Evolutionary conservation across 352 stramenopile species (phyloP), one percentile per base, ranked within the genome.

Genomic region (Pythium periplocum): DNA sequence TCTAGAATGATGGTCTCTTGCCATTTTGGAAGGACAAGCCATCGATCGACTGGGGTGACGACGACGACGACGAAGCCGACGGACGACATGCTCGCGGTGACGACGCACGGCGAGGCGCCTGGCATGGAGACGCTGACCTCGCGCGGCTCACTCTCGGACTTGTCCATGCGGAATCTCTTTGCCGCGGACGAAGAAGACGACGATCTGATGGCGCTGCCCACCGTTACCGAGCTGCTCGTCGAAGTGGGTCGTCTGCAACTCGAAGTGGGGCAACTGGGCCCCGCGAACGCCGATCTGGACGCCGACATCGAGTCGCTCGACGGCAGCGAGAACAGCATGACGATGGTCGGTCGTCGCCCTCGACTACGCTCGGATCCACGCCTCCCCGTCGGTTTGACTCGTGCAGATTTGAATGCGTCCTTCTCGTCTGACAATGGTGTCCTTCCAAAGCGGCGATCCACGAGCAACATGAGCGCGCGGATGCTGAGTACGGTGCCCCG

Each of bases 221-320:
- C 67, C 6, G 77, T 88, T 4, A 61, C 70, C 17, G 77, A 86
- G 30, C 69, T 90, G 38, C 68, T 88, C 45, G 52, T 72, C 31
- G 57, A 78, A 46, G 77, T 90, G 12, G 51, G 58, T 32, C 58
- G 61, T 1, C 68, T 90, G 40, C 73, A 87, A 41, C 53, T 66
- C 10, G 55, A 37, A 0, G 76, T 84, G 62, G 65, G 44, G 4
- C 36, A 55, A 17, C 54, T 67, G 38, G 33, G 53, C 4, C 58
- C 58, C n/a, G 47, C 42, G 11, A 37, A 50, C 9, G 17, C 38
- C 5, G 33, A 38, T 12, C 36, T 38, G n/a, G 43, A 66, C 39
- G 59, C 51, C 36, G 59, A 60, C 37, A 48, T 40, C n/a, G 59
- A 73, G n/a, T 68, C 49, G 38, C 50, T 62, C 6, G 50, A 57